Conservation (phyloP, 176 grass and related monocot genomes). For the Pharus latifolius region DNA sequence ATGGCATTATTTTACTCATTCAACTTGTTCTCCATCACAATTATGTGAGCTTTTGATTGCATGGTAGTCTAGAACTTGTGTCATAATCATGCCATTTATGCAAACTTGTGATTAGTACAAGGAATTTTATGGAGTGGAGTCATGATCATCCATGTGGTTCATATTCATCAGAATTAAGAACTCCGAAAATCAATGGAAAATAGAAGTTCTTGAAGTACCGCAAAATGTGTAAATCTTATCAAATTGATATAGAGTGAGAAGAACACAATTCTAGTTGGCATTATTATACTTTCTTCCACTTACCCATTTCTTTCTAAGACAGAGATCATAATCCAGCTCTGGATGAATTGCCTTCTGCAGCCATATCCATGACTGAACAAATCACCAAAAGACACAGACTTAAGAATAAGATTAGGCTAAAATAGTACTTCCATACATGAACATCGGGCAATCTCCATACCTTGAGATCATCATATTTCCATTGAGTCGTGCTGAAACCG, state of each 20-base stretch:
- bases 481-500: slow-evolving; percentile 28
- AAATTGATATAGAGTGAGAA: no score
- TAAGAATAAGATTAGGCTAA: not conserved
- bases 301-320: slow-evolving; percentile 90
- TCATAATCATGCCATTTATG: no score
- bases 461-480: slow-evolving; percentile 88
- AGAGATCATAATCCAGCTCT: slow-evolving; percentile 82
- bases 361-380: slow-evolving; percentile 87
- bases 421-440: not conserved
- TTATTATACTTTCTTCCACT: slow-evolving; percentile 7
- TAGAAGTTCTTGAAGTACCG: not conserved
- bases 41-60: no score
- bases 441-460: slow-evolving; percentile 9
- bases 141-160: no score
- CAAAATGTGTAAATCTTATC: no score
- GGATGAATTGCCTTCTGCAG: slow-evolving; percentile 98
- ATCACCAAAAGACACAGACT: not conserved
- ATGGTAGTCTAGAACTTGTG: no score
- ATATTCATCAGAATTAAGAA: not conserved
- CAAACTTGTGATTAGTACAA: no score
- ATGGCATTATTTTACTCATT: no score
- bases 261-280: not conserved
- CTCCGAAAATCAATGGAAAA: not conserved
- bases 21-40: no score
- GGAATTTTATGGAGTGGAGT: no score